Base-by-base conservation (phyloP, 2,329 filamentous ascomycete genomes). In the Penicillium sp. region DNA sequence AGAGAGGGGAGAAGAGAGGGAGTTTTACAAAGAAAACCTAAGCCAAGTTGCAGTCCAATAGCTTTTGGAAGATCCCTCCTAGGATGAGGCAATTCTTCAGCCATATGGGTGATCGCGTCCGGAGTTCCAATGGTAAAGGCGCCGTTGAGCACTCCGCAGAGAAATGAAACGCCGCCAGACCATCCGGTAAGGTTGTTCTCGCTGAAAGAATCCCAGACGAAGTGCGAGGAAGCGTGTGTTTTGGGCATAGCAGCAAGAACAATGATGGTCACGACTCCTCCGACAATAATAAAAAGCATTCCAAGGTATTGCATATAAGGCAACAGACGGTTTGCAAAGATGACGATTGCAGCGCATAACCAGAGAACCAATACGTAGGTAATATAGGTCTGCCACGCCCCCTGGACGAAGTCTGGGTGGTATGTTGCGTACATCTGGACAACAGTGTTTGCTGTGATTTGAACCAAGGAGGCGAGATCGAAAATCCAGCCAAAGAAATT, bases 121-220 rank as follows among this genome's bases (percentile, higher is more conserved):
- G 81, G 66, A 0, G 77, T 77, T 16, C 76, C 75, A 9, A 81
- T 69, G 16, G 73, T 71, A 64, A 77, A 81, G 3, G 77, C 64
- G 0, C 77, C 73, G 57, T 80, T 80, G 1, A 81, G 74, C 1
- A 81, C 65, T 0, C 79, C 79, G 0, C 76, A 77, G 57, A 81
- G 79, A 62, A 81, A 81, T 55, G 72, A 76, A 30, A 81, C 75
- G 1, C 69, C 75, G 51, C 79, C 74, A 26, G 75, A 66, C 79
- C 79, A 82, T 14, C 80, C 79, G 0, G 79, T 81, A 47, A 79
- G 76, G 62, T 81, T 81, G 51, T 79, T 75, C 77, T 78, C 82
- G 4, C 81, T 78, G 70, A 77, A 82, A 1, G 77, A 80, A 40
- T 65, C 67, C 63, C 81, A 82, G 18, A 82, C 79, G 50, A 79